Evolutionary conservation across 192 early-diverging fungal species (phyloP).

Genomic region (Backusella tarrabulga): DNA sequence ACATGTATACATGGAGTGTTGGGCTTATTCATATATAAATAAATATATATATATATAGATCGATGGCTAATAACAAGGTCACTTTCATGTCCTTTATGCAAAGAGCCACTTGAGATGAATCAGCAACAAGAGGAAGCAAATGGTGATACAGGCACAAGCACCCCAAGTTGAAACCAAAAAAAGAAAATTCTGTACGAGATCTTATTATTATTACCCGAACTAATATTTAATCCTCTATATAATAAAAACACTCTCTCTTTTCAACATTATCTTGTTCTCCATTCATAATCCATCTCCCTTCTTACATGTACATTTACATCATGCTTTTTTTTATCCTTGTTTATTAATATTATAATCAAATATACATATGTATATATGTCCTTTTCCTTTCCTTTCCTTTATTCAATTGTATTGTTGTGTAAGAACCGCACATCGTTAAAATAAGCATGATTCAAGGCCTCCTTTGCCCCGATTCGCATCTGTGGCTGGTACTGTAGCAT

Average conservation of each 20-base stretch:
- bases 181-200: not conserved
- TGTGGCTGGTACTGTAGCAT: slow-evolving; percentile 77
- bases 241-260: too few species aligned
- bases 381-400: not conserved
- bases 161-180: not conserved
- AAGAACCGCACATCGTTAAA: slow-evolving; percentile 47
- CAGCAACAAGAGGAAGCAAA: not conserved
- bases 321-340: not conserved
- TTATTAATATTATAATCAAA: not conserved
- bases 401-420: not conserved
- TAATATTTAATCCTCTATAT: too few species aligned
- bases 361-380: not conserved
- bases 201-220: too few species aligned
- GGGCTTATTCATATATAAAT: too few species aligned
- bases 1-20: too few species aligned
- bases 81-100: not conserved
- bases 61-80: not conserved
- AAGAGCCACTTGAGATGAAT: not conserved
- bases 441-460: slow-evolving; percentile 62
- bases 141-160: not conserved
- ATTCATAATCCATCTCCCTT: too few species aligned
- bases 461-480: slow-evolving; percentile 59
- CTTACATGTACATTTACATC: too few species aligned
- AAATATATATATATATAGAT: not conserved
- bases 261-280: too few species aligned